Percentiles rank a stretch among this genome's conserved stretches.
Conservation (phyloP, 2,329 filamentous ascomycete genomes). For the Xylaria sp. region DNA sequence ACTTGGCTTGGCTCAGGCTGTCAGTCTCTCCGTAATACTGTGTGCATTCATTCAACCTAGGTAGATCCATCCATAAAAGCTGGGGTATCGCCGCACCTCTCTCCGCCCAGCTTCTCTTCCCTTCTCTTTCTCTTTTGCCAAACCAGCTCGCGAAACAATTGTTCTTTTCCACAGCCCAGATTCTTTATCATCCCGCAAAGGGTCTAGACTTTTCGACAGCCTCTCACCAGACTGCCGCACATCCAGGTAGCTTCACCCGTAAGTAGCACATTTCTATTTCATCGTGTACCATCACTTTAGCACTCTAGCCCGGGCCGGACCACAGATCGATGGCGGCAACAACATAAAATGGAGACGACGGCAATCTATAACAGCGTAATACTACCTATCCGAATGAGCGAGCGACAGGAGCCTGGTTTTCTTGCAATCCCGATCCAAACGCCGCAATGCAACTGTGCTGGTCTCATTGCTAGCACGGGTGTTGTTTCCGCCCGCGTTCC, state of each 20-base stretch:
- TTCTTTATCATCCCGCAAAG: constrained; percentile 33
- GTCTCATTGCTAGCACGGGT: constrained; percentile 20
- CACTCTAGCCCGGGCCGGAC: constrained; percentile 9
- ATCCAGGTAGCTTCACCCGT: constrained; percentile 17
- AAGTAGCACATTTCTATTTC: constrained; percentile 33
- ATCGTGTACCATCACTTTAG: constrained; percentile 6
- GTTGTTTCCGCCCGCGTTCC: constrained; percentile 19
- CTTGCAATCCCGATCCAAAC: constrained; percentile 14
- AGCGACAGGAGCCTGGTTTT: constrained; percentile 5
- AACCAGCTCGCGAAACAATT: constrained; percentile 43
- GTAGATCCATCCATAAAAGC: constrained; percentile 51
- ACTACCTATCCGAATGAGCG: constrained; percentile 14
- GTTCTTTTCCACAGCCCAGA: constrained; percentile 33
- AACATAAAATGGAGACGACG: constrained; percentile 10
- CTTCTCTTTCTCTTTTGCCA: constrained; percentile 50
- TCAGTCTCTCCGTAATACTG: constrained; percentile 20
- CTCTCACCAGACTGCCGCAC: neutral
- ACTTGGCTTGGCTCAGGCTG: constrained; percentile 41
- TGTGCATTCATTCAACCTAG: constrained; percentile 19
- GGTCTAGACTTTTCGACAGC: constrained; percentile 6
- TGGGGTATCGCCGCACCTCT: constrained; percentile 47
- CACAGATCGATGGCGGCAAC: constrained; percentile 6
- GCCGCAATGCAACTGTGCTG: constrained; percentile 10
- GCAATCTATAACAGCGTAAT: constrained; percentile 7
- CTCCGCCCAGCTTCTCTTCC: constrained; percentile 41